Conservation (phyloP, 306 rosid species). For the Pterocarpus santalinus region DNA sequence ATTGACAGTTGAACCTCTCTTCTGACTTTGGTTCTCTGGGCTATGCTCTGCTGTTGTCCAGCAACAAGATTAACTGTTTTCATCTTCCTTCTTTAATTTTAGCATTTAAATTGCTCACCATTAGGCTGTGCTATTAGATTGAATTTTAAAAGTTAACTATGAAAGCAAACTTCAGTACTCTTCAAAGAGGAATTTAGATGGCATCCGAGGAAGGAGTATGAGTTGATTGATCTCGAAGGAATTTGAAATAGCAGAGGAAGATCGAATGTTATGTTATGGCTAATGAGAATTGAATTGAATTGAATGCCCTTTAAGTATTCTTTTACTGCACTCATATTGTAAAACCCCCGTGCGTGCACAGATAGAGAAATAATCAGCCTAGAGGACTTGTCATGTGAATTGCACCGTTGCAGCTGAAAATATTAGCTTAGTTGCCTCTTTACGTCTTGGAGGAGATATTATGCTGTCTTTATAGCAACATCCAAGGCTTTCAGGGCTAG, state of each 20-base stretch:
- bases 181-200: too few relatives aligned
- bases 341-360: background rate
- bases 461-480: background rate
- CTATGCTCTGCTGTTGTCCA: background rate
- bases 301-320: background rate
- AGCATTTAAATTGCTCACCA: background rate
- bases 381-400: background rate
- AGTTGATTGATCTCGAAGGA: background rate
- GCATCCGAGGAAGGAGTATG: too few relatives aligned
- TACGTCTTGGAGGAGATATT: background rate
- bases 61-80: background rate
- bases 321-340: background rate
- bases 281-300: background rate
- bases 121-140: background rate
- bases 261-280: background rate
- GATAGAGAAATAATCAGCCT: background rate
- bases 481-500: background rate
- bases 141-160: background rate
- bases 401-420: background rate
- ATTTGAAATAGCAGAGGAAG: conserved; percentile 1
- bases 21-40: conserved; percentile 6
- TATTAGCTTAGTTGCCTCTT: background rate
- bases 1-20: conserved; percentile 2
- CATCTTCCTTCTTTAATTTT: background rate
- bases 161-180: background rate